These are phyloP conservation scores for Aciculosporium take DNA, from an alignment of 2,329 filamentous ascomycete genomes.

Conservation along the genomic window DNA sequence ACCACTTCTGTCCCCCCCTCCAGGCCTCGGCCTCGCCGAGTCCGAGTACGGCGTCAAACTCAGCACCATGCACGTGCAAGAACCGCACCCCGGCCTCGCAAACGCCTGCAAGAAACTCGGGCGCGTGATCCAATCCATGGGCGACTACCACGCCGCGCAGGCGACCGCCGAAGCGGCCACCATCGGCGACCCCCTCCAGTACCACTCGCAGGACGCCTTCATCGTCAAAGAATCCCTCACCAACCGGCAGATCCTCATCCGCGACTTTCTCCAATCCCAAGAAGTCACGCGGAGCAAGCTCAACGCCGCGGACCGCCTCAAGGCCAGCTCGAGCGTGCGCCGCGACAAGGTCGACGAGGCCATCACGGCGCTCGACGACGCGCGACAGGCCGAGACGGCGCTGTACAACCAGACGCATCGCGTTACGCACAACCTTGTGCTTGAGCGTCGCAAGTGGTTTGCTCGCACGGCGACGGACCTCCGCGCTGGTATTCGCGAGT, in stretches of 20 bases:
- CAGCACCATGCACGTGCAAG: conserved; percentile 72
- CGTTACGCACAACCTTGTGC: conserved; percentile 76
- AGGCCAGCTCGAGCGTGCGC: conserved; percentile 71
- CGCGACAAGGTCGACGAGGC: conserved; percentile 96
- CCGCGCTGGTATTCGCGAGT: conserved; percentile 72
- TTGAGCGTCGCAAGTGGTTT: conserved; percentile 87
- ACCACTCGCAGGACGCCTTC: conserved; percentile 89
- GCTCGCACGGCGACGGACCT: conserved; percentile 73
- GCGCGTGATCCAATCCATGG: conserved; percentile 81
- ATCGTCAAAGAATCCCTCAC: conserved; percentile 97
- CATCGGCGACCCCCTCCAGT: conserved; percentile 81
- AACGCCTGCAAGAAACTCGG: conserved; percentile 92
- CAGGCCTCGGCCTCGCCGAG: conserved; percentile 81
- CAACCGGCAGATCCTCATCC: conserved; percentile 90
- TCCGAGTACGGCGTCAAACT: conserved; percentile 89
- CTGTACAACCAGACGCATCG: conserved; percentile 74
- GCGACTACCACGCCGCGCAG: conserved; percentile 91
- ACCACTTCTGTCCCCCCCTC: not conserved
- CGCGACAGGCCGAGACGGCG: conserved; percentile 65
- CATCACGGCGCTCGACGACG: conserved; percentile 81
- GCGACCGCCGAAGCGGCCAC: conserved; percentile 94
- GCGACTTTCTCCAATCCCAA: conserved; percentile 85
- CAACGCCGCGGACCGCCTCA: conserved; percentile 75
- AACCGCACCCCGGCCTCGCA: conserved; percentile 74
- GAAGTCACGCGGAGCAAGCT: conserved; percentile 71